These are phyloP conservation scores for Xylaria sp. DNA, from an alignment of 2,329 filamentous ascomycete genomes.

Conservation along the genomic window DNA sequence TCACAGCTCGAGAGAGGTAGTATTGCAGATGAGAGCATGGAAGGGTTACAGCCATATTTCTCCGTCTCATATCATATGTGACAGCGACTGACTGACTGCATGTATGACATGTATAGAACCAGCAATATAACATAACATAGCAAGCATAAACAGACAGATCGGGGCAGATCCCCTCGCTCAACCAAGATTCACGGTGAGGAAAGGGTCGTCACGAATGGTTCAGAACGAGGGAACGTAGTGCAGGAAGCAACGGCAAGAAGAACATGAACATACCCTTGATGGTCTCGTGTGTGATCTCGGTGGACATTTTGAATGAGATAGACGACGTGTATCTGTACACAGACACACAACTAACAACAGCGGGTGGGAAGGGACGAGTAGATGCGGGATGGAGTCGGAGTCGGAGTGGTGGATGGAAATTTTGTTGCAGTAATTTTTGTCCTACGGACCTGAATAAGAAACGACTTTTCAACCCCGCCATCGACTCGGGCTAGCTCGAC, in stretches of 20 bases:
- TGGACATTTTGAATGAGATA: constrained; percentile 38
- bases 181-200: too few relatives aligned
- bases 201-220: not conserved
- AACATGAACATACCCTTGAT: constrained; percentile 49
- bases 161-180: not conserved
- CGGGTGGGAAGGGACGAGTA: not conserved
- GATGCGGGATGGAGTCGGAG: not conserved
- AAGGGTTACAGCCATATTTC: not conserved
- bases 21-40: not conserved
- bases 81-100: too few relatives aligned
- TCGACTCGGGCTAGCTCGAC: not conserved
- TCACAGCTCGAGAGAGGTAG: too few relatives aligned
- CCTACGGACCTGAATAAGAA: constrained; percentile 12
- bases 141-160: too few relatives aligned
- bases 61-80: too few relatives aligned
- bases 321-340: not conserved
- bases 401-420: not conserved
- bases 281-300: constrained; percentile 51
- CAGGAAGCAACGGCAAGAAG: not conserved
- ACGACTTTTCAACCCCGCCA: constrained; percentile 12
- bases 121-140: too few relatives aligned
- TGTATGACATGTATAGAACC: too few relatives aligned
- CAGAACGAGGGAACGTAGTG: not conserved
- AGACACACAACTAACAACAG: not conserved
- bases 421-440: constrained; percentile 3